Conservation (phyloP, 371 early-diverging fungal species). For the Apophysomyces variabilis region DNA sequence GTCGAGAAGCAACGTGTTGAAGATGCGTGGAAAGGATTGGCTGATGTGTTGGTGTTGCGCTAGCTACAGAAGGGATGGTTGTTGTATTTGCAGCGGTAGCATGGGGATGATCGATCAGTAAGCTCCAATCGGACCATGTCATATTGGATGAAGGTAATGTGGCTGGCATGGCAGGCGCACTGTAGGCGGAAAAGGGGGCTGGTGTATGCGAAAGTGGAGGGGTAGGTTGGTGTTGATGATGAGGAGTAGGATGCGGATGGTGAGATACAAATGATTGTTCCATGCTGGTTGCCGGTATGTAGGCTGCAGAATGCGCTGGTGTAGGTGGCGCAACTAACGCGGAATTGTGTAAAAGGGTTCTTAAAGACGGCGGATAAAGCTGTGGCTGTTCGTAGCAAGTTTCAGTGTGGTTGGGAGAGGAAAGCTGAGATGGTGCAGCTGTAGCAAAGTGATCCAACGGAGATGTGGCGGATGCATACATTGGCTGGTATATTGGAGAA, state of each 20-base stretch:
- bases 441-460: slow-evolving; percentile 5
- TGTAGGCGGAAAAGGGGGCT: slow-evolving; percentile 15
- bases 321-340: background rate
- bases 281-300: background rate
- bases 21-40: background rate
- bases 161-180: slow-evolving; percentile 15
- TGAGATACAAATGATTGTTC: background rate
- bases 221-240: slow-evolving; percentile 2
- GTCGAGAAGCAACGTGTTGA: slow-evolving; percentile 2
- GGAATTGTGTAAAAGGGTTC: background rate
- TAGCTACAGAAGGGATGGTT: background rate
- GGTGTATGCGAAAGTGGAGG: background rate
- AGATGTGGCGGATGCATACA: slow-evolving; percentile 4
- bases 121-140: slow-evolving; percentile 17
- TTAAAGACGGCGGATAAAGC: background rate
- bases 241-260: background rate
- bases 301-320: background rate
- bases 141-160: slow-evolving; percentile 15
- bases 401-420: background rate
- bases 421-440: slow-evolving; percentile 4
- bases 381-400: slow-evolving; percentile 3
- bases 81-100: background rate
- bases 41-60: background rate
- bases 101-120: slow-evolving; percentile 15
- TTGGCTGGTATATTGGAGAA: slow-evolving; percentile 3